Evolutionary conservation across 768 basidiomycete genomes (phyloP).

Genomic region (Leccinellum luteum): DNA sequence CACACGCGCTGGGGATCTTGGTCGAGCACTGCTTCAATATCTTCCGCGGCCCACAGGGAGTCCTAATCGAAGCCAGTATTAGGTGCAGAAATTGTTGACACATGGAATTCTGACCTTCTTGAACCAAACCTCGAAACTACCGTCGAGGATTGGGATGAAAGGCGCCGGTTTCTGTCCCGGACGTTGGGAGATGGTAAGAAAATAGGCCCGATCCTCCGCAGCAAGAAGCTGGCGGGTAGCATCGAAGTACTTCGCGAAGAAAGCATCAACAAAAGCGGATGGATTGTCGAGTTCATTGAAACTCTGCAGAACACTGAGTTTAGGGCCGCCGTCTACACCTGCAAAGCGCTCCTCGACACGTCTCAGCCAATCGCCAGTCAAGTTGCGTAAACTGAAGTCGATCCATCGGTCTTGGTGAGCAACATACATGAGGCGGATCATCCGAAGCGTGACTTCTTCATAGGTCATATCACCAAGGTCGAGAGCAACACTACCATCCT

Average conservation of each 20-base stretch:
- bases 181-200: constrained; percentile 93
- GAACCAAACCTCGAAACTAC: constrained; percentile 97
- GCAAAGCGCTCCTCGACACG: constrained; percentile 95
- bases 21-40: constrained; percentile 98
- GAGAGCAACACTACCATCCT: constrained; percentile 77
- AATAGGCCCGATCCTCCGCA: constrained; percentile 91
- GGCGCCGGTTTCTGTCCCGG: constrained; percentile 98
- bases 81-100: constrained; percentile 4
- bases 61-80: constrained; percentile 49
- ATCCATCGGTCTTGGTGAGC: constrained; percentile 91
- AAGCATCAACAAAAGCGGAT: constrained; percentile 66
- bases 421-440: constrained; percentile 95
- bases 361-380: constrained; percentile 95
- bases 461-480: constrained; percentile 98
- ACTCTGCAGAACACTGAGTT: constrained; percentile 83
- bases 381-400: constrained; percentile 85
- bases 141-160: constrained; percentile 95
- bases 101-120: constrained; percentile 72
- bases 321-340: constrained; percentile 77
- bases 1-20: constrained; percentile 98
- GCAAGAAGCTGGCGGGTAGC: constrained; percentile 86
- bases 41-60: constrained; percentile 96
- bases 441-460: constrained; percentile 88
- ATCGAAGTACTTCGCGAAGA: constrained; percentile 82
- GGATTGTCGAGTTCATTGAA: constrained; percentile 84